Base-by-base conservation (phyloP, 495 filamentous ascomycete genomes). In the Tuber magnatum region DNA sequence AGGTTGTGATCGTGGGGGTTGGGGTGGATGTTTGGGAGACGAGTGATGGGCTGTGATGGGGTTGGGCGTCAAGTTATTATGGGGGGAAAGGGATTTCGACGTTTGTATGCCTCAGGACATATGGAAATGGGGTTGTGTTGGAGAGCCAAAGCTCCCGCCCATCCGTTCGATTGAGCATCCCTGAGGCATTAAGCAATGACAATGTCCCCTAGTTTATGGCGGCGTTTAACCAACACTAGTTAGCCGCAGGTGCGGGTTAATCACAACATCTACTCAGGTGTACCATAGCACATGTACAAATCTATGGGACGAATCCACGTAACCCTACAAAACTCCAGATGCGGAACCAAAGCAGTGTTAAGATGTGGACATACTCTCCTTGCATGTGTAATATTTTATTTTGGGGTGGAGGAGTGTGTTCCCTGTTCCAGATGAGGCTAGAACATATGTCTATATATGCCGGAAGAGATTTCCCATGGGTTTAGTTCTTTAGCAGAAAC, bases 11-110 rank as follows among this genome's bases (percentile, higher is more conserved):
- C 24, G 86, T 83, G 3, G 86, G 87, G 0, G 85, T 87, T 71
- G 86, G 86, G 6, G 74, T 87, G 65, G 87, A 88, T 76, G 76
- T 83, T 41, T 88, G 86, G 84, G 84, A 73, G 83, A 71, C 82
- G 56, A 65, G 28, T 65, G 56, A 35, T 65, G 28, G 28, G 32
- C 3, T 8, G 32, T 65, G 56, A 65, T 7, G 56, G 28, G 14
- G 5, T 65, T 14, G n/a, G 14, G 14, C 3, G 28, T 35, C 14
- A 65, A 65, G 28, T 65, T 35, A 14, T n/a, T n/a, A 3, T 18
- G 14, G 56, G 24, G 24, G 24, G 48, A 2, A n/a, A 35, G 56
- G 18, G 18, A 1, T 14, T 4, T 8, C 6, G 56, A 35, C 16
- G 7, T 20, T 32, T n/a, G 16, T 14, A 65, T 5, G 56, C 35